A percentile compares a stretch with the other conserved stretches of the same genome.
Conservation (phyloP, 371 early-diverging fungal species). For the Rhizopus arrhizus region DNA sequence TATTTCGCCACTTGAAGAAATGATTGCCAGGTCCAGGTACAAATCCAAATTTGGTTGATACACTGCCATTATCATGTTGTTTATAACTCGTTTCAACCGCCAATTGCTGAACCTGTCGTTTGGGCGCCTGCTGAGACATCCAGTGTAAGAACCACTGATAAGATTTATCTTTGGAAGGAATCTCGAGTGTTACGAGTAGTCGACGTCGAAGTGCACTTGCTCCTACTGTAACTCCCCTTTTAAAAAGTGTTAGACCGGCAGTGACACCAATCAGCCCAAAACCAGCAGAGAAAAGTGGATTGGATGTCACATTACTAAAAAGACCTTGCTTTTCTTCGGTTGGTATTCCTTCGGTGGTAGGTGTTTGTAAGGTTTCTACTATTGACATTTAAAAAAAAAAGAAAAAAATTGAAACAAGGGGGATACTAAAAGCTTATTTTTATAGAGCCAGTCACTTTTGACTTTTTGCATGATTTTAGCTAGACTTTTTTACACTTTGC, state of each 20-base stretch:
- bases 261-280: constrained; percentile 92
- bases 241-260: constrained; percentile 79
- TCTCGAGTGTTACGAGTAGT: constrained; percentile 89
- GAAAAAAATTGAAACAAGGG: neutral
- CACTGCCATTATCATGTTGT: constrained; percentile 90
- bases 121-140: constrained; percentile 74
- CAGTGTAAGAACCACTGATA: constrained; percentile 95
- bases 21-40: constrained; percentile 95
- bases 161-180: constrained; percentile 90
- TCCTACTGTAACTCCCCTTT: constrained; percentile 71
- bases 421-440: neutral
- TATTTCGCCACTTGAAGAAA: constrained; percentile 76
- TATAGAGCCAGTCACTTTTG: neutral
- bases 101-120: constrained; percentile 69
- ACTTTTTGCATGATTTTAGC: neutral
- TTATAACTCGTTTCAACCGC: constrained; percentile 87
- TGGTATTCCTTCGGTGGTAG: neutral
- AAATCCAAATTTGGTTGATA: constrained; percentile 79
- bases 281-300: constrained; percentile 95
- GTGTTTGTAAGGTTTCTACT: neutral
- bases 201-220: constrained; percentile 74
- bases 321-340: constrained; percentile 15
- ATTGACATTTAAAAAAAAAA: constrained; percentile 1
- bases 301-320: constrained; percentile 48
- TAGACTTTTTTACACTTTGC: too few relatives aligned